Percentiles rank a stretch among this genome's conserved stretches.
Evolutionary conservation across 352 stramenopile species (phyloP).

Genomic region (Phytopythium vexans): DNA sequence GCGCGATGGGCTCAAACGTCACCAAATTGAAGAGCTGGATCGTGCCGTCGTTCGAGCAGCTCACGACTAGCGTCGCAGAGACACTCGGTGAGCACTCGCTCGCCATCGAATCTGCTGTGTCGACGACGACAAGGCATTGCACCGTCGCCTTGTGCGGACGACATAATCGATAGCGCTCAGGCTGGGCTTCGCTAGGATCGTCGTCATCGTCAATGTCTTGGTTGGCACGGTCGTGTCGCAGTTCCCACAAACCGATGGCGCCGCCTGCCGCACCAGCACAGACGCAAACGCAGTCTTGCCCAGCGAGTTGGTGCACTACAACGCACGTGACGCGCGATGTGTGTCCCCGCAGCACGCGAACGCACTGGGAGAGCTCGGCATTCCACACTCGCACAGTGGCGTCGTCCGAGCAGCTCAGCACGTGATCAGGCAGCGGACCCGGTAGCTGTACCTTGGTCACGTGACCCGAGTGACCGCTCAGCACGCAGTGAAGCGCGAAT

Average conservation of each 20-base stretch:
- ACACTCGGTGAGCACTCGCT: conserved; percentile 1
- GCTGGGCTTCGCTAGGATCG: not conserved
- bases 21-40: conserved; percentile 64
- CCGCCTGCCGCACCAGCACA: conserved; percentile 63
- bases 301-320: not conserved
- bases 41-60: conserved; percentile 68
- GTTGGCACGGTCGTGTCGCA: not conserved
- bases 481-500: conserved; percentile 39
- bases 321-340: conserved; percentile 53
- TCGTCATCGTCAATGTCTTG: not conserved
- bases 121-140: conserved; percentile 37
- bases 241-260: conserved; percentile 56
- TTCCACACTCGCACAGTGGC: conserved; percentile 58
- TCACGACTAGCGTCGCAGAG: conserved; percentile 28
- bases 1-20: conserved; percentile 39
- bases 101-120: not conserved
- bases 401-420: conserved; percentile 63
- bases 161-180: conserved; percentile 9
- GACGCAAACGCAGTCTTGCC: conserved; percentile 13
- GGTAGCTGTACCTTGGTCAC: conserved; percentile 52
- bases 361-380: conserved; percentile 31
- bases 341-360: conserved; percentile 39
- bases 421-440: conserved; percentile 14
- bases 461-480: conserved; percentile 50
- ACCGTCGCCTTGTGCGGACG: conserved; percentile 50